Conservation (phyloP, 1,284 basidiomycete genomes). For the Heterobasidion occidentale region DNA sequence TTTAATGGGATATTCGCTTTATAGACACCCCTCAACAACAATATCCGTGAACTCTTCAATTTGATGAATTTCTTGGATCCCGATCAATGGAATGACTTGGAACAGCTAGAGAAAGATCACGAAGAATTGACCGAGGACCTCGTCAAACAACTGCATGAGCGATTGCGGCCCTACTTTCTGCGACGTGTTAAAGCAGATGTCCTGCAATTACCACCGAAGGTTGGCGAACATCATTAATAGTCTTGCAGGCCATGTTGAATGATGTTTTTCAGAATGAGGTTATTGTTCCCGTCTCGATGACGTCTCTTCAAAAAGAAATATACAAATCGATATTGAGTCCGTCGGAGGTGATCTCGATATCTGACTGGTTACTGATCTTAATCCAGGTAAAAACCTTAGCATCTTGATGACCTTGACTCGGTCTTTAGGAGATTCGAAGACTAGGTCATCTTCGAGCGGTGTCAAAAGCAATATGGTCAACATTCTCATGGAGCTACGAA, state of each 20-base stretch:
- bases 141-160: slow-evolving; percentile 70
- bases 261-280: slow-evolving; percentile 59
- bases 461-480: slow-evolving; percentile 60
- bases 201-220: slow-evolving; percentile 87
- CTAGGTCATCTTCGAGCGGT: slow-evolving; percentile 18
- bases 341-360: slow-evolving; percentile 9
- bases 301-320: slow-evolving; percentile 82
- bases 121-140: slow-evolving; percentile 73
- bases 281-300: slow-evolving; percentile 89
- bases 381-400: slow-evolving; percentile 59
- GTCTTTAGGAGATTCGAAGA: slow-evolving; percentile 24
- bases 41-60: slow-evolving; percentile 91
- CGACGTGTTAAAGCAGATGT: slow-evolving; percentile 92
- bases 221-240: slow-evolving; percentile 20
- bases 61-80: slow-evolving; percentile 91
- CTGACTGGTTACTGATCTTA: not conserved
- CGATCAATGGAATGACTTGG: slow-evolving; percentile 66
- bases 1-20: no score
- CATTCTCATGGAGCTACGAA: slow-evolving; percentile 80
- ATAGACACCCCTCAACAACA: slow-evolving; percentile 94
- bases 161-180: slow-evolving; percentile 86
- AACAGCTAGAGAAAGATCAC: slow-evolving; percentile 55
- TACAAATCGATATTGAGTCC: slow-evolving; percentile 79
- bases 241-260: slow-evolving; percentile 3
- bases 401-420: slow-evolving; percentile 53